Base-by-base conservation (phyloP, 1,284 basidiomycete species). In the Puccinia triticina region DNA sequence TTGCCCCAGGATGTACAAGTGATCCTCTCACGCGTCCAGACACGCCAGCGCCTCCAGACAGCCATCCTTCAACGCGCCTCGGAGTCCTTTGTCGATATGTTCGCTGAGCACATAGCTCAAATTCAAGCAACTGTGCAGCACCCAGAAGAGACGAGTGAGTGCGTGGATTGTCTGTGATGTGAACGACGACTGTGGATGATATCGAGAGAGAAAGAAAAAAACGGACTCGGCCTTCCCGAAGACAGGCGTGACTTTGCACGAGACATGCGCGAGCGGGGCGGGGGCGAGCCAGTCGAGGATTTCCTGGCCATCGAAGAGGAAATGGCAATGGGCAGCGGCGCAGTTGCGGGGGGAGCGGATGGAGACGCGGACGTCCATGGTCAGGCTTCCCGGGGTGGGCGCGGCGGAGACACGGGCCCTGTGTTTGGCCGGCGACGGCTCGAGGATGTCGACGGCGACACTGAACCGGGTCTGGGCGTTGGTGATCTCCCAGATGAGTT, bases 221-320 rank as follows among this genome's bases (percentile, higher is more conserved):
- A 73, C 78, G 57, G 18, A 80, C 78, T 80, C 78, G 46, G 40
- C 23, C 2, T 23, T 29, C 29, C n/a, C 46, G 32, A 16, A 14
- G 46, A 53, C 34, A 57, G 29, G 12, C 10, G 48, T 32, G 18
- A 82, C 79, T 34, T 46, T 71, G 40, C 79, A 82, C 16, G 69
- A 71, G 43, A 82, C 43, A 26, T 61, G 40, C 23, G 79, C 55
- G 61, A 53, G 55, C n/a, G 43, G 29, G 26, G 53, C 57, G 21
- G 32, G 26, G 3, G 40, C 21, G 21, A 40, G 34, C 40, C 59
- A 66, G 32, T 82, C 79, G 5, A 75, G 48, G 32, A 82, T 48
- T 40, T 82, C 79, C 59, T 82, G 53, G 73, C 79, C 79, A 34
- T 32, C 55, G 23, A 82, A 61, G 67, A 71, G 48, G 59, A 82